These are phyloP conservation scores for Globisporangium uncinulatum DNA, from an alignment of 352 stramenopile genomes.

Conservation along the genomic window DNA sequence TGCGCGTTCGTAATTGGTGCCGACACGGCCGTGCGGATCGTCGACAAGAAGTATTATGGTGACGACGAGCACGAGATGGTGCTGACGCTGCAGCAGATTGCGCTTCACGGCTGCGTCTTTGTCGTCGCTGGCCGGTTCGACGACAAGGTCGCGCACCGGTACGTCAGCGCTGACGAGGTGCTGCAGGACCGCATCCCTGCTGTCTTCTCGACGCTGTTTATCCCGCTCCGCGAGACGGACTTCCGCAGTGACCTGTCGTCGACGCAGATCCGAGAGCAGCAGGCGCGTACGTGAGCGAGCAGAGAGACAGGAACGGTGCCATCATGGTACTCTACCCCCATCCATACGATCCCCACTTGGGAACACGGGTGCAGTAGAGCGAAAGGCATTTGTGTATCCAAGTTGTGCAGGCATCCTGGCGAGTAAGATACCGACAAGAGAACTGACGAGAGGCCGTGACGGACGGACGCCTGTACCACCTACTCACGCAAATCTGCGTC, in stretches of 20 bases:
- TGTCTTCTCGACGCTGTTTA: slow-evolving; percentile 58
- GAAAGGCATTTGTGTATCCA: too few relatives aligned
- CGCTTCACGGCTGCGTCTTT: slow-evolving; percentile 62
- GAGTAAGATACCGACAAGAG: too few relatives aligned
- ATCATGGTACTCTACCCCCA: too few relatives aligned
- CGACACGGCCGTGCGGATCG: slow-evolving; percentile 82
- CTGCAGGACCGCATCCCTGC: slow-evolving; percentile 35
- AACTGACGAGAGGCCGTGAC: too few relatives aligned
- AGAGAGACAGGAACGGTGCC: not conserved
- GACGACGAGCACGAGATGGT: slow-evolving; percentile 72
- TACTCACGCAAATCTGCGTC: too few relatives aligned
- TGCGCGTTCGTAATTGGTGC: slow-evolving; percentile 87
- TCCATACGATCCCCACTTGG: too few relatives aligned
- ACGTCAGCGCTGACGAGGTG: slow-evolving; percentile 54
- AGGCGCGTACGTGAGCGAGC: not conserved
- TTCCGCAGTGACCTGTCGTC: slow-evolving; percentile 90
- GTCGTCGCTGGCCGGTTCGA: slow-evolving; percentile 83
- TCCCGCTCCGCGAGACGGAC: slow-evolving; percentile 53
- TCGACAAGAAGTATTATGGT: slow-evolving; percentile 90
- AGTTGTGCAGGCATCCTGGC: too few relatives aligned
- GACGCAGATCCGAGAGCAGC: slow-evolving; percentile 55
- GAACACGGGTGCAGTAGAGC: too few relatives aligned
- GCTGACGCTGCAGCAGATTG: slow-evolving; percentile 64
- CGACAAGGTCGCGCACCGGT: slow-evolving; percentile 38
- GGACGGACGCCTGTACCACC: too few relatives aligned